Percentiles rank a stretch among this genome's conserved stretches.
These are phyloP conservation scores for Basipetospora chlamydospora DNA, from an alignment of 2,329 filamentous ascomycete genomes.

Conservation along the genomic window DNA sequence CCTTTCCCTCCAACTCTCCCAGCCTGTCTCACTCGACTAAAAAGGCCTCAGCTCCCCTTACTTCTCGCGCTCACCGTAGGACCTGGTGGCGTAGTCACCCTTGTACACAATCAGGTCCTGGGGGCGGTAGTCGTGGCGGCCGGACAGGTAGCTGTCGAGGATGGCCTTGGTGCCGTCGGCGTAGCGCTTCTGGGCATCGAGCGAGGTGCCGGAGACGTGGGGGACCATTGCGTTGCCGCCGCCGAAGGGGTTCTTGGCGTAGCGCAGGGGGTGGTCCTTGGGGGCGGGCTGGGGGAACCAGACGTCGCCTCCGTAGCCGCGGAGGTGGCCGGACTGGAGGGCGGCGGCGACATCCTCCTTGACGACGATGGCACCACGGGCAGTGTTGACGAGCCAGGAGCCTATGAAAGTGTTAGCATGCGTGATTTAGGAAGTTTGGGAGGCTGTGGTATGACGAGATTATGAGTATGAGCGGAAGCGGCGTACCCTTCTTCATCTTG, in stretches of 20 bases:
- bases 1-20: too few species aligned
- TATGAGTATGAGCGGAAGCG: too few species aligned
- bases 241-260: constrained; percentile 85
- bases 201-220: constrained; percentile 97
- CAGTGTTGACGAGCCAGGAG: constrained; percentile 96
- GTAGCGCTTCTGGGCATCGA: constrained; percentile 91
- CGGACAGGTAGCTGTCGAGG: constrained; percentile 78
- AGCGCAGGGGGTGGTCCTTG: constrained; percentile 81
- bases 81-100: constrained; percentile 90
- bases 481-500: constrained; percentile 93
- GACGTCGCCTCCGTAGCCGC: constrained; percentile 76
- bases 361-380: constrained; percentile 95
- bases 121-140: constrained; percentile 72
- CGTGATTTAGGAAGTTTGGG: too few species aligned
- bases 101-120: constrained; percentile 82
- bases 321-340: constrained; percentile 79
- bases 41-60: too few species aligned
- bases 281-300: constrained; percentile 98
- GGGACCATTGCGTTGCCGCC: constrained; percentile 98
- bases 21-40: too few species aligned
- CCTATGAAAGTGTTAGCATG: too few species aligned
- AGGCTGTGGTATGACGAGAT: background rate
- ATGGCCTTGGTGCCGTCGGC: constrained; percentile 80
- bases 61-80: constrained; percentile 54
- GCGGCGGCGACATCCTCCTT: constrained; percentile 97